These are phyloP conservation scores for Amoebophrya sp. DNA, from an alignment of 169 alveolate genomes.

Conservation along the genomic window DNA sequence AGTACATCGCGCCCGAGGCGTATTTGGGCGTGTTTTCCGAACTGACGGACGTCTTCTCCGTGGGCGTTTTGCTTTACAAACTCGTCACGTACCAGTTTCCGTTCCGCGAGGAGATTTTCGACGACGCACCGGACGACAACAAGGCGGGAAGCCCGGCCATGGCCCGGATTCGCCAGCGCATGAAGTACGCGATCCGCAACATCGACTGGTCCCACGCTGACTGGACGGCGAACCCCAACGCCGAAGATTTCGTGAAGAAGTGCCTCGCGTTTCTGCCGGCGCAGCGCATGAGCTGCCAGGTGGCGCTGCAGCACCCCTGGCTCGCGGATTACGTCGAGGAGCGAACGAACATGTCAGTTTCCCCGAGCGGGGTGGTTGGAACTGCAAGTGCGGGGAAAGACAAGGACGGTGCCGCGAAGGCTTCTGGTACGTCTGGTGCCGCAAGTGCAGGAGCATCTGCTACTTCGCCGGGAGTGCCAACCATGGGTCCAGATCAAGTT, in stretches of 20 bases:
- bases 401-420: no score
- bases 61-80: background rate
- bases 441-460: no score
- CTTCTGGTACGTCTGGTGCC: no score
- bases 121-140: slow-evolving; percentile 4
- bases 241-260: background rate
- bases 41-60: background rate
- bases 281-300: background rate
- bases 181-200: background rate
- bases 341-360: no score
- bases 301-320: background rate
- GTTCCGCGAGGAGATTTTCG: background rate
- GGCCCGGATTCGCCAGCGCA: background rate
- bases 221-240: background rate
- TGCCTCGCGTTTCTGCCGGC: background rate
- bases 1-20: background rate
- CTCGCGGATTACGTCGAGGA: background rate
- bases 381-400: no score
- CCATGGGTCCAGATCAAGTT: no score
- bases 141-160: background rate
- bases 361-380: no score
- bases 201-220: background rate
- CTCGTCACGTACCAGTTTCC: background rate
- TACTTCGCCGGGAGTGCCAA: no score
- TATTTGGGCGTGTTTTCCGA: background rate